Evolutionary conservation across 1,284 basidiomycete genomes (phyloP).

Genomic region (Wolfiporia cocos): DNA sequence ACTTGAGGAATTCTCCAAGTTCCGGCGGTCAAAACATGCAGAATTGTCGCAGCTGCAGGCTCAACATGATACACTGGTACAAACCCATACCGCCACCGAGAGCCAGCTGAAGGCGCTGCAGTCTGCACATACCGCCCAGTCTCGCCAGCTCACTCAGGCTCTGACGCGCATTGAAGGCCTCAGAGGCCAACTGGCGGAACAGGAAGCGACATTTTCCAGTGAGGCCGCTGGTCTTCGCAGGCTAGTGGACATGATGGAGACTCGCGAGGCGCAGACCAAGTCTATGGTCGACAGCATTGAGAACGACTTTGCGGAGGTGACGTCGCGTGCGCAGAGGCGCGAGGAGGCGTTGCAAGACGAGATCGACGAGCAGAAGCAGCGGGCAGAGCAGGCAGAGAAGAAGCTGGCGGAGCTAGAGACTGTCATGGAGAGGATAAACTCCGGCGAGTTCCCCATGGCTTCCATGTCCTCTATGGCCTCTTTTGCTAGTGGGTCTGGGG

Average conservation of each 20-base stretch:
- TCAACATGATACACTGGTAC: slow-evolving; percentile 60
- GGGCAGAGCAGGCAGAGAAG: slow-evolving; percentile 58
- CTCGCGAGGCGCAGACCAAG: slow-evolving; percentile 74
- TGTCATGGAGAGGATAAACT: slow-evolving; percentile 57
- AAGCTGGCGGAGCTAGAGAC: slow-evolving; percentile 54
- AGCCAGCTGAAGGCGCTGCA: slow-evolving; percentile 66
- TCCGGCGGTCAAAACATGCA: slow-evolving; percentile 66
- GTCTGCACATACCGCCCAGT: slow-evolving; percentile 58
- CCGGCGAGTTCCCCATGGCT: slow-evolving; percentile 61
- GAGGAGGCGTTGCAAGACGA: slow-evolving; percentile 63
- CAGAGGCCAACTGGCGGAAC: slow-evolving; percentile 68
- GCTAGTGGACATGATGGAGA: slow-evolving; percentile 76
- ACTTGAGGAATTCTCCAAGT: slow-evolving; percentile 68
- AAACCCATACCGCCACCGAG: slow-evolving; percentile 55
- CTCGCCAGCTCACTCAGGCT: slow-evolving; percentile 64
- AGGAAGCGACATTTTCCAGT: slow-evolving; percentile 71
- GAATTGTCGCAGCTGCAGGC: slow-evolving; percentile 72
- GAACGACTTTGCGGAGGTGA: slow-evolving; percentile 67
- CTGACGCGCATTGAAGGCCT: slow-evolving; percentile 68
- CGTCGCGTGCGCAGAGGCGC: slow-evolving; percentile 60
- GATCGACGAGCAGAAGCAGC: slow-evolving; percentile 54
- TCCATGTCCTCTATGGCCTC: no score
- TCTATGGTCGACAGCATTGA: slow-evolving; percentile 75
- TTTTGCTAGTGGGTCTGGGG: slow-evolving; percentile 26
- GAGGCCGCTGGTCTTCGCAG: slow-evolving; percentile 70